Evolutionary conservation across 768 basidiomycete genomes (phyloP), one percentile per base, ranked within the genome.

Genomic region (Russula ochroleuca): DNA sequence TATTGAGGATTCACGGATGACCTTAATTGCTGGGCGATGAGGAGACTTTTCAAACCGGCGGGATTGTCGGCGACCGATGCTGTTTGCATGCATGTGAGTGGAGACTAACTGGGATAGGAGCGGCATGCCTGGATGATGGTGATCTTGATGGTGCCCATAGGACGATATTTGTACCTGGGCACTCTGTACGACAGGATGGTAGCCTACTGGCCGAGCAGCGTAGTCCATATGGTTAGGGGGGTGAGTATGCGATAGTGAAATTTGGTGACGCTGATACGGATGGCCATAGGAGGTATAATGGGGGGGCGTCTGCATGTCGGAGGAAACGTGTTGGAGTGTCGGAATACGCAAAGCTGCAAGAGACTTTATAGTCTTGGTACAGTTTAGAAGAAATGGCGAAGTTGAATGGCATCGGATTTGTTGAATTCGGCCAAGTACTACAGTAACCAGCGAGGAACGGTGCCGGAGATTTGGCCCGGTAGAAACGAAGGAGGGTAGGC

Each of bases 371-470:
- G 43, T 50, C 35, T 50, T 43, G 53, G 52, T 60, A 31, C 17
- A 38, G 31, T 60, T 41, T 25, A 50, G 63, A 55, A 64, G 48
- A 53, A 53, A 37, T 56, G n/a, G 59, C 54, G 63, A 64, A 19
- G 59, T 49, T 64, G 59, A 56, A 61, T 53, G 63, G 58, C 63
- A 64, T 64, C 63, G 31, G 63, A 64, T 64, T 49, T 64, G 62
- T 59, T 58, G 50, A 59, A 63, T 59, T 54, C 40, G 19, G 58
- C 45, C 53, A 56, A 56, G 4, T 35, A 49, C n/a, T 43, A 61
- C 59, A 64, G 59, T 21, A 59, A 61, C 63, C 63, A 47, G 63
- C 31, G 15, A 38, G 53, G 59, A 21, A 48, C 53, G 59, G 63
- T 49, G 48, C 63, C 63, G 60, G 41, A n/a, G 31, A 64, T 41